phyloP scores from a whole-genome alignment of 2,329 filamentous ascomycete species.

The Cercospora sp. region DNA sequence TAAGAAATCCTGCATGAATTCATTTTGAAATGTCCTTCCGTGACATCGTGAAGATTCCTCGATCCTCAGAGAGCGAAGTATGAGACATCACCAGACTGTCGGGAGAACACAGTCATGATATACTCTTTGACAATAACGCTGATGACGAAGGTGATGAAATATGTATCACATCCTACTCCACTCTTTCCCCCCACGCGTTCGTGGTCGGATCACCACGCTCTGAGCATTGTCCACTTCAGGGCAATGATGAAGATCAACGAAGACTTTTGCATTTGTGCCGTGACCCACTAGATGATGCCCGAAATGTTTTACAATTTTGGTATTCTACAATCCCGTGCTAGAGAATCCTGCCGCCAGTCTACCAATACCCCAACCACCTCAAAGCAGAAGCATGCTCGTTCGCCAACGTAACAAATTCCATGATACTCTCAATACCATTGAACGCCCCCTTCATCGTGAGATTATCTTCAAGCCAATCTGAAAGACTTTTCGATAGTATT shows the following conservation, averaged over 20 bases:
- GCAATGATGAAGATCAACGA: not conserved
- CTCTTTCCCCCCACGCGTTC: not conserved
- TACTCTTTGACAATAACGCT: not conserved
- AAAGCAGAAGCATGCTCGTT: slow-evolving; percentile 22
- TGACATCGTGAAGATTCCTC: not conserved
- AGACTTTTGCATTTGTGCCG: not conserved
- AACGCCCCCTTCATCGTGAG: not conserved
- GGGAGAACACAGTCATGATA: not conserved
- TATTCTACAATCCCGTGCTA: too few relatives aligned
- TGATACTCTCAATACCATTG: slow-evolving; percentile 8
- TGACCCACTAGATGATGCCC: not conserved
- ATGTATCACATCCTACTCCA: not conserved
- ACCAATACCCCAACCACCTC: slow-evolving; percentile 27
- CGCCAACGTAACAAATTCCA: slow-evolving; percentile 14
- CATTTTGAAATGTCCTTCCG: not conserved
- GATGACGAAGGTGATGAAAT: not conserved
- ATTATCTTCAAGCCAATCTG: slow-evolving; percentile 5
- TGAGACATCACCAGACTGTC: not conserved
- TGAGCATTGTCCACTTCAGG: not conserved
- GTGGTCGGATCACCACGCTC: not conserved
- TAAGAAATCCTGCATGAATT: not conserved
- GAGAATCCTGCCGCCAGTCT: not conserved
- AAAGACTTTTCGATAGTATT: slow-evolving; percentile 11
- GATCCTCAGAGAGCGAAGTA: not conserved
- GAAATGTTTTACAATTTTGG: not conserved